Evolutionary conservation across 2,329 filamentous ascomycete genomes (phyloP), one percentile per base, ranked within the genome.

Genomic region (Neopestalotiopsis sp.): DNA sequence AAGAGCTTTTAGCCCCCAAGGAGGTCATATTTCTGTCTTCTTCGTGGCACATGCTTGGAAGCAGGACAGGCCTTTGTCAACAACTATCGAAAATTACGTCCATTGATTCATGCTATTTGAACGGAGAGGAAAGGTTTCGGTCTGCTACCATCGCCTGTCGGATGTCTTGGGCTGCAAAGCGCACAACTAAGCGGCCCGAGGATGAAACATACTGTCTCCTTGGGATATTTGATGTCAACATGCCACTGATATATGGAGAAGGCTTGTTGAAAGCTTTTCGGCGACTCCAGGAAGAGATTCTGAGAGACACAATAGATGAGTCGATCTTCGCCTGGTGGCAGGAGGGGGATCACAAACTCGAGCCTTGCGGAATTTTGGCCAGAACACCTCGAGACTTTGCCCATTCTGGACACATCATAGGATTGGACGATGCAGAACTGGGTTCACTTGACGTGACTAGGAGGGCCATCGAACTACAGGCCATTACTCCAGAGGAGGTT

Each of bases 211-310:
- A 79, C 67, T 77, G 73, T 32, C 68, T 79, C 0, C 61, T 79
- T n/a, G 77, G 78, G 1, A 61, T 80, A 5, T 79, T 80, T 38
- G 71, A 72, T 13, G 71, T 80, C 20, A 75, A 74, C 42, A 77
- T 79, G 73, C 73, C 75, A 4, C 67, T 78, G 63, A 68, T 78
- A 3, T 79, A 79, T 61, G 77, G 78, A 12, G 77, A 79, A 65
- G 77, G 77, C 17, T 17, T 53, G 6, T 38, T 32, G 4, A 73
- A 70, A 42, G 74, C 77, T 0, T 77, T 75, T 62, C 24, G 69
- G 24, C 70, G 76, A 7, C 70, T 77, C 6, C 75, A 78, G 58
- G 71, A 76, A 30, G 76, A 75, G 49, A 75, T 78, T 10, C 24
- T 59, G 10, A 59, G 30, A 10, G 30, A 14, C 1, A 30, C 57